Conservation (phyloP, 345 rosid species). For the Turritis glabra region DNA sequence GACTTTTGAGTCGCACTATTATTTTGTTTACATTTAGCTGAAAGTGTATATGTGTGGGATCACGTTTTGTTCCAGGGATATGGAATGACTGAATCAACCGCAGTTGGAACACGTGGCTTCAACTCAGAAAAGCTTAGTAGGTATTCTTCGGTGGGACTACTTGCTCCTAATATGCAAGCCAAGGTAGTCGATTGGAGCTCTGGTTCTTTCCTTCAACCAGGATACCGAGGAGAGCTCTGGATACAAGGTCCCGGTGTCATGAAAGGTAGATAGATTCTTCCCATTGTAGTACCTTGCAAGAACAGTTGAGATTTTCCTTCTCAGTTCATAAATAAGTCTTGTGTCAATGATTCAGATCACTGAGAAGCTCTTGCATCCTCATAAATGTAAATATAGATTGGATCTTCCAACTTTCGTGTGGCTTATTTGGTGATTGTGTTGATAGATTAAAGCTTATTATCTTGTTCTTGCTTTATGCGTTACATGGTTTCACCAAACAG, state of each 20-base stretch:
- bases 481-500: not conserved
- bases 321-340: not conserved
- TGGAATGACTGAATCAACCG: constrained; percentile 86
- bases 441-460: not conserved
- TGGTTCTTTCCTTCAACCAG: constrained; percentile 66
- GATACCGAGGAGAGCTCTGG: constrained; percentile 78
- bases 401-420: not conserved
- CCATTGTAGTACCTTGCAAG: not conserved
- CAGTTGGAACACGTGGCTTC: constrained; percentile 82
- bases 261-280: constrained; percentile 51
- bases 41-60: not conserved
- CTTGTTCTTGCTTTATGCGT: constrained; percentile 8
- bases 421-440: not conserved
- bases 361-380: not conserved
- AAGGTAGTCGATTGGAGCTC: constrained; percentile 70
- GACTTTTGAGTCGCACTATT: not conserved
- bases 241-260: constrained; percentile 76
- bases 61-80: constrained; percentile 57
- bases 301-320: not conserved
- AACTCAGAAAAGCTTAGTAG: constrained; percentile 45
- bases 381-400: not conserved
- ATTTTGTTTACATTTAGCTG: not conserved
- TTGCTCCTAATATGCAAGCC: constrained; percentile 87
- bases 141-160: constrained; percentile 67
- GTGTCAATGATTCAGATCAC: not conserved